These are phyloP conservation scores for Calophaca sinica DNA, from an alignment of 306 rosid species.

Conservation along the genomic window DNA sequence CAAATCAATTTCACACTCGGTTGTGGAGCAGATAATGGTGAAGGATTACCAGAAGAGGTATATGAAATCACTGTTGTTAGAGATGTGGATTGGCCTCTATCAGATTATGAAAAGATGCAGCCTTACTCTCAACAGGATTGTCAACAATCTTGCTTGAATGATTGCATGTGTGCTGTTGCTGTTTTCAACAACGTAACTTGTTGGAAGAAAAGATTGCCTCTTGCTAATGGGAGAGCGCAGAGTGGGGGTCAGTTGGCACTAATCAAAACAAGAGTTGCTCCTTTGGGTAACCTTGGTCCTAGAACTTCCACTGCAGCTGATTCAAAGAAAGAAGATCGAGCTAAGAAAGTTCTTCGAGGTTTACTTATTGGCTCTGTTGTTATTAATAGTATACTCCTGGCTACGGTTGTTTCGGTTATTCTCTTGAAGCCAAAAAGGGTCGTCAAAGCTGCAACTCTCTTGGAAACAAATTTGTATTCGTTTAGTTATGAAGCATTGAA, in stretches of 20 bases:
- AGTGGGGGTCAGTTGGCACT: not conserved
- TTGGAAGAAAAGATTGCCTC: conserved; percentile 55
- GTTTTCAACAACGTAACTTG: conserved; percentile 19
- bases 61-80: conserved; percentile 28
- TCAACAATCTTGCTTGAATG: conserved; percentile 46
- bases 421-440: conserved; percentile 40
- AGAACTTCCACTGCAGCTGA: not conserved
- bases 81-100: conserved; percentile 44
- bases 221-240: conserved; percentile 49
- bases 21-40: conserved; percentile 49
- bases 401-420: conserved; percentile 18
- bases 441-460: conserved; percentile 26
- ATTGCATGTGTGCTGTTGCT: conserved; percentile 52
- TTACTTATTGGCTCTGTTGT: conserved; percentile 47
- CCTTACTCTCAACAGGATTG: conserved; percentile 39
- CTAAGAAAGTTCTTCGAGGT: conserved; percentile 37
- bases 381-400: conserved; percentile 35
- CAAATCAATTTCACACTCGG: conserved; percentile 45
- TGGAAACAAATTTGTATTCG: conserved; percentile 48
- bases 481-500: conserved; percentile 48
- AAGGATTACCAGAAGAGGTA: conserved; percentile 18
- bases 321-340: not conserved
- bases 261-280: conserved; percentile 42
- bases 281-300: not conserved
- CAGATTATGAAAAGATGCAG: conserved; percentile 49